Percentiles rank a stretch among this genome's conserved stretches.
These are phyloP conservation scores for Cicer bijugum DNA, from an alignment of 306 rosid genomes.

Conservation along the genomic window DNA sequence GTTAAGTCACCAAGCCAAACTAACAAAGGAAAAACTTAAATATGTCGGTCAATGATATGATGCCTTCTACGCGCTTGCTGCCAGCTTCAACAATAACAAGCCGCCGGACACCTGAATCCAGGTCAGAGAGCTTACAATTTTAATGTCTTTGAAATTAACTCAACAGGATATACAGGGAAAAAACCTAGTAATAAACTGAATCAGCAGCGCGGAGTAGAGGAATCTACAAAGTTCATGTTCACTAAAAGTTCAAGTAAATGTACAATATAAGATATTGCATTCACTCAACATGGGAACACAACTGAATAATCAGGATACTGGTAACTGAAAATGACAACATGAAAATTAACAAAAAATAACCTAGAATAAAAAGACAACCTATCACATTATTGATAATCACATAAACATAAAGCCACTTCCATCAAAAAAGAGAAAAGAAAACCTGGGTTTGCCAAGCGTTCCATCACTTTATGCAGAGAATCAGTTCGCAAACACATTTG, in stretches of 20 bases:
- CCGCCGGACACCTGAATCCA: conserved; percentile 80
- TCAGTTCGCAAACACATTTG: conserved; percentile 96
- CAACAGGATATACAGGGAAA: background rate
- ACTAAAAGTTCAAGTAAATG: background rate
- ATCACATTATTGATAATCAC: conserved; percentile 28
- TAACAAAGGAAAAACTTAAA: conserved; percentile 89
- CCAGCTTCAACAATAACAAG: conserved; percentile 97
- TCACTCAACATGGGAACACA: conserved; percentile 13
- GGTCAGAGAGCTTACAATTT: conserved; percentile 12
- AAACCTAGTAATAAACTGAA: background rate
- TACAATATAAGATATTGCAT: background rate
- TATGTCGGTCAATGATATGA: conserved; percentile 80
- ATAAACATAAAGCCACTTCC: conserved; percentile 16
- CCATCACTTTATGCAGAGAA: conserved; percentile 96
- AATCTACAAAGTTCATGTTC: background rate
- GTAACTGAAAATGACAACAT: background rate
- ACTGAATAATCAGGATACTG: conserved; percentile 19
- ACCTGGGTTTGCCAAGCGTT: conserved; percentile 91
- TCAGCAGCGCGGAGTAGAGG: background rate
- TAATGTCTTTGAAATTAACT: conserved; percentile 30
- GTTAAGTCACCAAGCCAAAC: conserved; percentile 50
- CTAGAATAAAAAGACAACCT: background rate
- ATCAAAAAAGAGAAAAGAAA: conserved; percentile 16
- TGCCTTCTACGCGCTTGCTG: conserved; percentile 94
- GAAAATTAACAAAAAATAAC: conserved; percentile 6